phyloP scores from a whole-genome alignment of 2,329 filamentous ascomycete genomes.

The Exophiala viscosa region DNA sequence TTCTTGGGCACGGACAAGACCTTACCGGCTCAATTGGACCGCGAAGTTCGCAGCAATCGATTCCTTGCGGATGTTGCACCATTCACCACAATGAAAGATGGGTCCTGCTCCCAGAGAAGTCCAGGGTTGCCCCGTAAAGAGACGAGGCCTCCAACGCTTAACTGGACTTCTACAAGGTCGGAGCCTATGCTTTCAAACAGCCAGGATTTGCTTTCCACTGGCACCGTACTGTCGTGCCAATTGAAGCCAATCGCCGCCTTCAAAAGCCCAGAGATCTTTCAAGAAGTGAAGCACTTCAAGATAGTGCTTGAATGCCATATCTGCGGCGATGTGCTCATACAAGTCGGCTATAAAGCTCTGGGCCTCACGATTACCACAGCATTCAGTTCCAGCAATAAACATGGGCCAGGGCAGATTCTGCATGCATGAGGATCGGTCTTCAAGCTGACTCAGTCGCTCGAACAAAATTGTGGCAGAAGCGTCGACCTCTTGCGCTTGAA shows the following conservation, averaged over 20 bases:
- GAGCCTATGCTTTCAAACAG: conserved; percentile 11
- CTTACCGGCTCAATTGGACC: too few relatives aligned
- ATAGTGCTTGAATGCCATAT: conserved; percentile 24
- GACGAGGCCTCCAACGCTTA: too few relatives aligned
- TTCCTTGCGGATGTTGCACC: too few relatives aligned
- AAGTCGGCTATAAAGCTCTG: conserved; percentile 14
- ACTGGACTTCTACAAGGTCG: neutral
- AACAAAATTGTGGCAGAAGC: conserved; percentile 16
- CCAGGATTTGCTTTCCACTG: conserved; percentile 17
- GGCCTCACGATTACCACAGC: conserved; percentile 13
- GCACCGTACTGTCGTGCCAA: conserved; percentile 16
- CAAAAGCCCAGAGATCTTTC: conserved; percentile 18
- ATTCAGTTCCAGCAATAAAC: conserved; percentile 30
- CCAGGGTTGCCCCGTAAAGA: too few relatives aligned
- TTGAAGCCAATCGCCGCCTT: conserved; percentile 10
- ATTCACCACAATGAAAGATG: too few relatives aligned
- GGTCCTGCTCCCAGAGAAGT: too few relatives aligned
- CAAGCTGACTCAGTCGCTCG: conserved; percentile 20
- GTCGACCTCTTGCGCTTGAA: conserved; percentile 7
- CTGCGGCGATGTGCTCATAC: conserved; percentile 17
- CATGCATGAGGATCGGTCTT: conserved; percentile 23
- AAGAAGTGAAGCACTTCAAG: conserved; percentile 20
- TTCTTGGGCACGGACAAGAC: too few relatives aligned
- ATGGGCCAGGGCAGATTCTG: conserved; percentile 32
- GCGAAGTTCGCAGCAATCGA: too few relatives aligned